Conservation (phyloP, 108 stramenopile species). For the Tribonema minus region DNA sequence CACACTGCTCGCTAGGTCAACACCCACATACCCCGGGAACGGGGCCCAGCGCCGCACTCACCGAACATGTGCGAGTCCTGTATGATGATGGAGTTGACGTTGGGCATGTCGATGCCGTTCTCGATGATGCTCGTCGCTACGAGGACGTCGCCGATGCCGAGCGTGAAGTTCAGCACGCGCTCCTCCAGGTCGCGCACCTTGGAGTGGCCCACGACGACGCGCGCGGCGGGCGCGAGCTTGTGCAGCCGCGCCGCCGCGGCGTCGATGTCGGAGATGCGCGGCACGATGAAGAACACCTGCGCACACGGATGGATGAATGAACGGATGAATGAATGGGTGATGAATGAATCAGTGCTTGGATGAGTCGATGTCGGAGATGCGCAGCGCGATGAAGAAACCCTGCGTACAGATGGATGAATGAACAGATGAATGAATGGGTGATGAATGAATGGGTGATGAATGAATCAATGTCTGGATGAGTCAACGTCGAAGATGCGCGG, state of each 20-base stretch:
- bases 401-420: too few relatives aligned
- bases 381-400: slow-evolving; percentile 80
- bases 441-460: background rate
- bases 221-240: slow-evolving; percentile 65
- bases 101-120: slow-evolving; percentile 92
- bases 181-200: slow-evolving; percentile 52
- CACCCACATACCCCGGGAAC: too few relatives aligned
- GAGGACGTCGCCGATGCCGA: slow-evolving; percentile 76
- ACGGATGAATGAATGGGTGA: background rate
- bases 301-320: too few relatives aligned
- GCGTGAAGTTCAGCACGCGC: slow-evolving; percentile 74
- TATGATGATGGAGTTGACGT: slow-evolving; percentile 87
- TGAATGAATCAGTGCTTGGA: background rate
- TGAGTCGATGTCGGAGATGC: slow-evolving; percentile 68
- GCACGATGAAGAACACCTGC: slow-evolving; percentile 83
- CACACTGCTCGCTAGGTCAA: too few relatives aligned
- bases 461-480: slow-evolving; percentile 1
- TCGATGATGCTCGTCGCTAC: slow-evolving; percentile 94
- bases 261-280: slow-evolving; percentile 63
- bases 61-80: slow-evolving; percentile 46
- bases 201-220: slow-evolving; percentile 78
- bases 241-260: slow-evolving; percentile 63
- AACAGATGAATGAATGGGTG: too few relatives aligned
- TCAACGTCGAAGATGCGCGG: slow-evolving; percentile 66
- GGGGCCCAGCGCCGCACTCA: background rate